Percentiles rank a stretch among this genome's conserved stretches.
Evolutionary conservation across 176 grass and related monocot genomes (phyloP).

Genomic region (Miscanthus lutarioriparius): DNA sequence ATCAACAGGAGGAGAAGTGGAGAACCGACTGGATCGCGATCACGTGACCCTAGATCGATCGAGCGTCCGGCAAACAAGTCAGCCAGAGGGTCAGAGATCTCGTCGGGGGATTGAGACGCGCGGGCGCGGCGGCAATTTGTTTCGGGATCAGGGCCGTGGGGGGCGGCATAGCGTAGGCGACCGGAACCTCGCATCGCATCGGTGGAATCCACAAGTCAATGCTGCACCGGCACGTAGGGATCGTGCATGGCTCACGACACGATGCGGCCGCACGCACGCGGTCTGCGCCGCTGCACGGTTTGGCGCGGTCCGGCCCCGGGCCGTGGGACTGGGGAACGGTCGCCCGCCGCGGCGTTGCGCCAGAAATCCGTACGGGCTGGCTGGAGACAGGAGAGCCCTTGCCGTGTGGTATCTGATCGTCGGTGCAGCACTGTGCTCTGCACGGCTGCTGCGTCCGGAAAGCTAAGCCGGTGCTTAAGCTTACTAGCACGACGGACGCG

Average conservation of each 20-base stretch:
- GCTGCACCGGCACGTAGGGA: not conserved
- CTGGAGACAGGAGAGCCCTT: too few species aligned
- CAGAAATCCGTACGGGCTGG: too few species aligned
- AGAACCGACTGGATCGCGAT: not conserved
- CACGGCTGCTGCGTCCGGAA: too few species aligned
- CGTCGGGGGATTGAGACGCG: not conserved
- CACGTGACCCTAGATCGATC: not conserved
- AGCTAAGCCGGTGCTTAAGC: too few species aligned
- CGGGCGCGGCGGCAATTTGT: not conserved
- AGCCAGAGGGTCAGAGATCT: too few species aligned
- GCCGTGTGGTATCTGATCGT: too few species aligned
- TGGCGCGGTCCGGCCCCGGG: too few species aligned
- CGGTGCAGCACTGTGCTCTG: too few species aligned
- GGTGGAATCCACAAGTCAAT: not conserved
- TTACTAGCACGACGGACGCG: too few species aligned
- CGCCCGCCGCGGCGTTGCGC: not conserved
- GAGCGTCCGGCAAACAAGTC: too few species aligned
- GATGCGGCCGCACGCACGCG: not conserved
- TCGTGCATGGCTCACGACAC: not conserved
- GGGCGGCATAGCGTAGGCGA: not conserved
- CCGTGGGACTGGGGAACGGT: too few species aligned
- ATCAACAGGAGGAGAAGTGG: too few species aligned
- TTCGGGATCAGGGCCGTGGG: not conserved
- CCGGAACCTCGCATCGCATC: not conserved
- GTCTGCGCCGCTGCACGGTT: not conserved